These are phyloP conservation scores for Gossypium schwendimanii DNA, from an alignment of 441 rosid genomes.

Conservation along the genomic window DNA sequence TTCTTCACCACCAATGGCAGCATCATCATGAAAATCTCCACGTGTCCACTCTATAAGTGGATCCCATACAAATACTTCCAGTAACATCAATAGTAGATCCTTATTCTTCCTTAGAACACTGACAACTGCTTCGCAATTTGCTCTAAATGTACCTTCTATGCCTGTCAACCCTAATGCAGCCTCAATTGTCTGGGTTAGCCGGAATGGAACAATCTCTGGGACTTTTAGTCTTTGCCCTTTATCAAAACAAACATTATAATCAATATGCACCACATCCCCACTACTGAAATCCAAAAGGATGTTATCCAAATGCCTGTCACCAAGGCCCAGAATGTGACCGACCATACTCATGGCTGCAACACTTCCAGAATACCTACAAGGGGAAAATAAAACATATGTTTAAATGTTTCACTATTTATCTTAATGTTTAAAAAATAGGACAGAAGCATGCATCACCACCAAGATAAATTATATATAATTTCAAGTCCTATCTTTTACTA, in stretches of 20 bases:
- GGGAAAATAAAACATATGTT: slow-evolving; percentile 12
- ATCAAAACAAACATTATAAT: slow-evolving; percentile 97
- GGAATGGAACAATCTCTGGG: slow-evolving; percentile 97
- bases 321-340: slow-evolving; percentile 92
- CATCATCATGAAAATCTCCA: slow-evolving; percentile 95
- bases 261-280: slow-evolving; percentile 96
- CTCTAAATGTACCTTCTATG: slow-evolving; percentile 81
- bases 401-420: neutral
- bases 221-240: slow-evolving; percentile 90
- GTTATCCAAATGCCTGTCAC: slow-evolving; percentile 97
- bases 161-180: slow-evolving; percentile 92
- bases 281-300: slow-evolving; percentile 89
- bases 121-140: slow-evolving; percentile 86
- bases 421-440: neutral
- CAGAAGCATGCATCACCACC: slow-evolving; percentile 6
- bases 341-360: slow-evolving; percentile 99
- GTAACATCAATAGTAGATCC: slow-evolving; percentile 78
- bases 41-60: slow-evolving; percentile 99
- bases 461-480: neutral
- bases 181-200: slow-evolving; percentile 92
- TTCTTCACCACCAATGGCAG: slow-evolving; percentile 96
- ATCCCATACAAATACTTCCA: slow-evolving; percentile 97
- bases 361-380: slow-evolving; percentile 85
- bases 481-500: neutral
- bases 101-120: slow-evolving; percentile 80